phyloP scores from a whole-genome alignment of 2,329 filamentous ascomycete species.

The Rhinocladiella mackenziei region DNA sequence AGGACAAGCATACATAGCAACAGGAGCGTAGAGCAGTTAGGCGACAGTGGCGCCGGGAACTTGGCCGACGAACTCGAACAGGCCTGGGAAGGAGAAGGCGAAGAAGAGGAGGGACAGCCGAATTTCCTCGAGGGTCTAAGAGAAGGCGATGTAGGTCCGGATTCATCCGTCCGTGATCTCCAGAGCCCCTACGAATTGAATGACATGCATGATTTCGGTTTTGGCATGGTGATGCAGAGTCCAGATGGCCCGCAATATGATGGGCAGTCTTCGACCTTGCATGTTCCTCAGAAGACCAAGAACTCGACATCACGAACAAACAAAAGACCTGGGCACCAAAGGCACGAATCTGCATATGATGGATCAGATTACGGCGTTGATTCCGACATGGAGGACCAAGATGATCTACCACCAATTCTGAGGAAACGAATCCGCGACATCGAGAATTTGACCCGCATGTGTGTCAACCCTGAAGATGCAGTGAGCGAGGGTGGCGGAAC shows the following conservation, averaged over 20 bases:
- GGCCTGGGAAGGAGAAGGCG: constrained; percentile 54
- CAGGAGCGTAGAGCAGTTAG: constrained; percentile 23
- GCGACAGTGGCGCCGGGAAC: constrained; percentile 53
- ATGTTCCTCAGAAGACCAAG: constrained; percentile 38
- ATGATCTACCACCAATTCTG: constrained; percentile 52
- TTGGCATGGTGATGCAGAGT: constrained; percentile 21
- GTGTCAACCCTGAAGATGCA: constrained; percentile 27
- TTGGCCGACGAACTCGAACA: constrained; percentile 62
- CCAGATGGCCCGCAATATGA: constrained; percentile 28
- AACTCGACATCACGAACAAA: constrained; percentile 38
- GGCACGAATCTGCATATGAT: constrained; percentile 50
- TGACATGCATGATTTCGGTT: constrained; percentile 27
- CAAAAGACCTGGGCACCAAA: constrained; percentile 37
- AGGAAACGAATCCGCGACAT: constrained; percentile 54
- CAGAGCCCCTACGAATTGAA: constrained; percentile 22
- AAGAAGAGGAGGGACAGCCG: constrained; percentile 48
- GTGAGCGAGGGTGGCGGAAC: constrained; percentile 50
- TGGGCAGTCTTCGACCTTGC: constrained; percentile 8
- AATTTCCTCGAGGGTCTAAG: constrained; percentile 33
- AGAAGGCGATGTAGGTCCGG: constrained; percentile 32
- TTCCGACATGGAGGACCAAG: constrained; percentile 51
- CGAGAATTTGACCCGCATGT: constrained; percentile 50
- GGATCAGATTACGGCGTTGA: constrained; percentile 57
- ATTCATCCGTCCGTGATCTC: constrained; percentile 9
- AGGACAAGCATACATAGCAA: constrained; percentile 36